These are phyloP conservation scores for Camellia granthamiana DNA, from an alignment of 148 eudicot species.

Conservation along the genomic window DNA sequence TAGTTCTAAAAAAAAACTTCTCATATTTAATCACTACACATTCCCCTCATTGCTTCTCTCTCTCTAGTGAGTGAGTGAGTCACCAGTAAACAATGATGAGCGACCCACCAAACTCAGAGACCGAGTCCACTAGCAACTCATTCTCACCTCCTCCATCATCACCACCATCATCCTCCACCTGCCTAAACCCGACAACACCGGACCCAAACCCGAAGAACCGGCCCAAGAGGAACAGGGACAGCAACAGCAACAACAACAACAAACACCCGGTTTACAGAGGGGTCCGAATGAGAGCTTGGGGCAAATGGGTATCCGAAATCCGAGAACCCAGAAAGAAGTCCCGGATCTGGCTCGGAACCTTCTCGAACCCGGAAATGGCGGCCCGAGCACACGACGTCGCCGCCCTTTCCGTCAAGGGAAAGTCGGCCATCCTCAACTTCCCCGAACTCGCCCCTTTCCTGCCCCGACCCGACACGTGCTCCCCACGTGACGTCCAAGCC, in stretches of 20 bases:
- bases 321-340: slow-evolving; percentile 65
- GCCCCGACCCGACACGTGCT: slow-evolving; percentile 55
- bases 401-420: slow-evolving; percentile 52
- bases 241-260: slow-evolving; percentile 20
- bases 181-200: background rate
- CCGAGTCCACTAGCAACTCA: slow-evolving; percentile 18
- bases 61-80: background rate
- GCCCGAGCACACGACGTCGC: slow-evolving; percentile 85
- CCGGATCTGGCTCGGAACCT: slow-evolving; percentile 75
- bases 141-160: background rate
- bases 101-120: slow-evolving; percentile 4
- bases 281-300: slow-evolving; percentile 73
- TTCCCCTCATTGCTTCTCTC: background rate
- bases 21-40: background rate
- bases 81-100: background rate
- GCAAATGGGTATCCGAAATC: slow-evolving; percentile 79
- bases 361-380: slow-evolving; percentile 77
- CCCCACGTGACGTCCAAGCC: slow-evolving; percentile 57
- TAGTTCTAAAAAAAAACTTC: background rate
- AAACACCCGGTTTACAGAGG: slow-evolving; percentile 60
- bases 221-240: slow-evolving; percentile 13
- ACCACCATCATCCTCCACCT: background rate
- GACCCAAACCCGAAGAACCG: background rate
- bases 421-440: slow-evolving; percentile 61
- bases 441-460: slow-evolving; percentile 40